A percentile compares a stretch with the other conserved stretches of the same genome.
These are phyloP conservation scores for Corrigiola litoralis DNA, from an alignment of 179 eudicot species.

Conservation along the genomic window DNA sequence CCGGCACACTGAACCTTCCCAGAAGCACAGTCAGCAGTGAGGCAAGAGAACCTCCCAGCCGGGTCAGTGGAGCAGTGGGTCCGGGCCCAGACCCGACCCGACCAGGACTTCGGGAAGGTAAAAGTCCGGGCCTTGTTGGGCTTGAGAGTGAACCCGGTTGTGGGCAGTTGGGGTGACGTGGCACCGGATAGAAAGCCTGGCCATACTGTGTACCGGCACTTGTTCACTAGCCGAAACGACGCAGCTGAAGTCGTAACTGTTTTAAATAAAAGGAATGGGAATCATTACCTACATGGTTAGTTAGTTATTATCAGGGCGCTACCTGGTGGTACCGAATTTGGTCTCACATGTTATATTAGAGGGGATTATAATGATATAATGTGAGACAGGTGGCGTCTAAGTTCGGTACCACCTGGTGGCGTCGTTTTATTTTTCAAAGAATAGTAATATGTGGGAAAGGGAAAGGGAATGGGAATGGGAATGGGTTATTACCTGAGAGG, in stretches of 20 bases:
- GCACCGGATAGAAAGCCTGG: conserved; percentile 95
- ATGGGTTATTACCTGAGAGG: conserved; percentile 24
- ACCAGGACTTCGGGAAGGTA: conserved; percentile 58
- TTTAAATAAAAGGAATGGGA: not conserved
- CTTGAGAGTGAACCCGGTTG: conserved; percentile 75
- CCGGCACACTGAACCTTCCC: conserved; percentile 65
- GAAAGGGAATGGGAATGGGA: no score
- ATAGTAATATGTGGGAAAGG: not conserved
- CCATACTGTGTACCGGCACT: conserved; percentile 73
- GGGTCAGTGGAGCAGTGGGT: conserved; percentile 50
- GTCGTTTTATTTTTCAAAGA: no score
- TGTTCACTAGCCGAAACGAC: conserved; percentile 60
- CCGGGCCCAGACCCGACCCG: conserved; percentile 91
- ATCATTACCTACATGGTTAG: no score
- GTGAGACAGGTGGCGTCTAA: no score
- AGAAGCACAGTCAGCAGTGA: conserved; percentile 84
- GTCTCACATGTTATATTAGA: no score
- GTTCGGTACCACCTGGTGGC: no score
- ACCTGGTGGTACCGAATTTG: no score
- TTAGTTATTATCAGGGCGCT: no score
- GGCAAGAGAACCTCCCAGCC: conserved; percentile 50
- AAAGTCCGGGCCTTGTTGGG: conserved; percentile 53
- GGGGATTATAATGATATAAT: no score
- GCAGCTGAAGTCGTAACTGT: conserved; percentile 28
- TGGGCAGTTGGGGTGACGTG: conserved; percentile 47